Evolutionary conservation across 2,329 filamentous ascomycete species (phyloP).

Genomic region (Elsinoe perseae): DNA sequence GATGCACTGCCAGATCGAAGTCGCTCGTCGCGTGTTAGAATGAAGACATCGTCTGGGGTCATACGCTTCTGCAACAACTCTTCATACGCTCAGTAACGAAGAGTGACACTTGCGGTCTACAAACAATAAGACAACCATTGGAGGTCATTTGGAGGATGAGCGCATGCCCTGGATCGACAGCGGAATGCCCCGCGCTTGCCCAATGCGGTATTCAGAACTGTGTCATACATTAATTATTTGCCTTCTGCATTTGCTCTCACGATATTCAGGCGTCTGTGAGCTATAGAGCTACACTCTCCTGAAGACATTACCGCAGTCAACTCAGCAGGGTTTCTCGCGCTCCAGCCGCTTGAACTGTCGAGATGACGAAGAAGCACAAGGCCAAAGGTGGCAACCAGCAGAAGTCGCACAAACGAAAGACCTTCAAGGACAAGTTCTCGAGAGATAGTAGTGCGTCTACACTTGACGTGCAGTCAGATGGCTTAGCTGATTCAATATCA

Average conservation of each 20-base stretch:
- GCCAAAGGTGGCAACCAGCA: conserved; percentile 19
- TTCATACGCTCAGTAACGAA: too few relatives aligned
- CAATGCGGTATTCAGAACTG: conserved; percentile 2
- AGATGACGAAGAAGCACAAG: conserved; percentile 22
- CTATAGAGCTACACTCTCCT: too few relatives aligned
- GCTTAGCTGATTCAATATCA: neutral
- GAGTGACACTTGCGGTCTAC: neutral
- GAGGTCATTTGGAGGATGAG: conserved; percentile 12
- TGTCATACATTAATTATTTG: conserved; percentile 13
- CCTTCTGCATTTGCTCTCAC: neutral
- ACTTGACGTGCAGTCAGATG: neutral
- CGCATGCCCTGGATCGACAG: conserved; percentile 4
- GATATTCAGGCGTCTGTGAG: neutral
- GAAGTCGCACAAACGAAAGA: conserved; percentile 18
- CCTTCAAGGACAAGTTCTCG: conserved; percentile 15
- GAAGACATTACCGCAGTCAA: too few relatives aligned
- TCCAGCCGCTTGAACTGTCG: too few relatives aligned
- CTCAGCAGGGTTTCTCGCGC: too few relatives aligned
- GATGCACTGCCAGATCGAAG: neutral
- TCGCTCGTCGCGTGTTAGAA: too few relatives aligned
- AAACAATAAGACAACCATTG: neutral
- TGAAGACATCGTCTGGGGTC: too few relatives aligned
- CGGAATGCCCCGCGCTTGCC: conserved; percentile 6
- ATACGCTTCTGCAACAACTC: too few relatives aligned
- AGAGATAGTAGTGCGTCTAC: conserved; percentile 16